Conservation (phyloP, 2,329 filamentous ascomycete genomes). For the Leptographium galeiforme region DNA sequence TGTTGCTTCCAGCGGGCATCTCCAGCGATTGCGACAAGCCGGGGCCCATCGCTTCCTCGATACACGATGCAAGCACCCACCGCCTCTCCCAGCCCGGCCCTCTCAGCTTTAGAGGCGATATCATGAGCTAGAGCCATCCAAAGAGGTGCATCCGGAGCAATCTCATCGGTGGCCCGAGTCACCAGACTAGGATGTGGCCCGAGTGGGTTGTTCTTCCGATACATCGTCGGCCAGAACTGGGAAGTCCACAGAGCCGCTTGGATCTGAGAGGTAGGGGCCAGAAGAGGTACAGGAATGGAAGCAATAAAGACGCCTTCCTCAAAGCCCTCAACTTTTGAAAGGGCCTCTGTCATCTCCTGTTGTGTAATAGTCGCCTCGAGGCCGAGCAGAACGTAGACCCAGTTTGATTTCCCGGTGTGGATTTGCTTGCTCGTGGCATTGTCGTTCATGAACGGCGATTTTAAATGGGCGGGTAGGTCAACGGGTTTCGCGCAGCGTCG, state of each 20-base stretch:
- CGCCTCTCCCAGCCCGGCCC: slow-evolving; percentile 48
- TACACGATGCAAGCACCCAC: slow-evolving; percentile 68
- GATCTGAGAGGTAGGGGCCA: slow-evolving; percentile 61
- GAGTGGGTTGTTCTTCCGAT: slow-evolving; percentile 77
- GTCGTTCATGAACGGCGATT: slow-evolving; percentile 47
- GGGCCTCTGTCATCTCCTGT: slow-evolving; percentile 34
- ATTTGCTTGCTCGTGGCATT: slow-evolving; percentile 38
- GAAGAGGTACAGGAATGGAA: slow-evolving; percentile 54
- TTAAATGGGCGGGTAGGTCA: slow-evolving; percentile 54
- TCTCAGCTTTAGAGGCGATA: slow-evolving; percentile 46
- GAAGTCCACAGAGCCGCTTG: slow-evolving; percentile 64
- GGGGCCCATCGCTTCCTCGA: slow-evolving; percentile 32
- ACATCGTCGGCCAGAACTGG: slow-evolving; percentile 73
- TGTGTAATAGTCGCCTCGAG: slow-evolving; percentile 37
- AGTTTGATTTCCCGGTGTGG: slow-evolving; percentile 46
- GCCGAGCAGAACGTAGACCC: slow-evolving; percentile 45
- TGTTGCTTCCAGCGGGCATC: slow-evolving; percentile 59
- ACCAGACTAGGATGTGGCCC: slow-evolving; percentile 71
- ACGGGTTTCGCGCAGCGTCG: slow-evolving; percentile 61
- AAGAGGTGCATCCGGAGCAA: slow-evolving; percentile 46
- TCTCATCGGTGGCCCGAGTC: slow-evolving; percentile 53
- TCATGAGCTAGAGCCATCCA: slow-evolving; percentile 57
- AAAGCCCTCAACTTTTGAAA: slow-evolving; percentile 36
- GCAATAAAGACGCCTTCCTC: slow-evolving; percentile 41
- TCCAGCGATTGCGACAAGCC: slow-evolving; percentile 59